phyloP scores from a whole-genome alignment of 2,329 filamentous ascomycete species.

The Alternaria novae-zelandiae region DNA sequence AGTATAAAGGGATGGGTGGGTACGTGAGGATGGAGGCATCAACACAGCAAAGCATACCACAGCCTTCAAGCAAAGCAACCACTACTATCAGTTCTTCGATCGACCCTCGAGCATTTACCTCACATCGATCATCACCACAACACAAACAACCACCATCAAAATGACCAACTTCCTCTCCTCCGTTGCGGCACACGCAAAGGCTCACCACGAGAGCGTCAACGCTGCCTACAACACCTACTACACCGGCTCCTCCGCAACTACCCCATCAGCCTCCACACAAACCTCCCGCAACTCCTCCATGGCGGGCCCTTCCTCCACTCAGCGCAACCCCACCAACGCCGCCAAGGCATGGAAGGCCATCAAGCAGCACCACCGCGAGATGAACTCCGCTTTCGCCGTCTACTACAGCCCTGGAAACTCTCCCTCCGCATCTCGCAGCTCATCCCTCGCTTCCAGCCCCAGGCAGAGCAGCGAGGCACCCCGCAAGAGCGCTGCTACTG shows the following conservation, averaged over 20 bases:
- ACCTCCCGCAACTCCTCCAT: constrained; percentile 29
- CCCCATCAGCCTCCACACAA: constrained; percentile 10
- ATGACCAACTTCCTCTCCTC: constrained; percentile 34
- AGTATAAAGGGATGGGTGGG: constrained; percentile 21
- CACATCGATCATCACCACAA: constrained; percentile 2
- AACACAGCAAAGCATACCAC: constrained; percentile 15
- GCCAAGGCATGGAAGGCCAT: constrained; percentile 37
- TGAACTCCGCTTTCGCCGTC: constrained; percentile 36
- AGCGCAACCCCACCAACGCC: constrained; percentile 23
- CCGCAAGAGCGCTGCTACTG: neutral
- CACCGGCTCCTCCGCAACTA: constrained; percentile 14
- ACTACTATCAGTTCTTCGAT: neutral
- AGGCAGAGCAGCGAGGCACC: constrained; percentile 23
- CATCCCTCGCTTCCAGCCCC: constrained; percentile 14
- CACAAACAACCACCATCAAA: constrained; percentile 17
- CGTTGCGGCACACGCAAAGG: constrained; percentile 34
- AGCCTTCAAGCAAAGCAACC: constrained; percentile 8
- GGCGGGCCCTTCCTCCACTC: constrained; percentile 15
- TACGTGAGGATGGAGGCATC: constrained; percentile 6
- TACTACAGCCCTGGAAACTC: constrained; percentile 32
- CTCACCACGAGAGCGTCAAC: constrained; percentile 41
- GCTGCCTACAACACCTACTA: constrained; percentile 36
- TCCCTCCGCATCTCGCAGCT: constrained; percentile 16
- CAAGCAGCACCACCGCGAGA: constrained; percentile 39
- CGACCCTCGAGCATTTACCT: neutral